Evolutionary conservation across 2,329 filamentous ascomycete species (phyloP), one percentile per base, ranked within the genome.

Genomic region (Talaromyces sp.): DNA sequence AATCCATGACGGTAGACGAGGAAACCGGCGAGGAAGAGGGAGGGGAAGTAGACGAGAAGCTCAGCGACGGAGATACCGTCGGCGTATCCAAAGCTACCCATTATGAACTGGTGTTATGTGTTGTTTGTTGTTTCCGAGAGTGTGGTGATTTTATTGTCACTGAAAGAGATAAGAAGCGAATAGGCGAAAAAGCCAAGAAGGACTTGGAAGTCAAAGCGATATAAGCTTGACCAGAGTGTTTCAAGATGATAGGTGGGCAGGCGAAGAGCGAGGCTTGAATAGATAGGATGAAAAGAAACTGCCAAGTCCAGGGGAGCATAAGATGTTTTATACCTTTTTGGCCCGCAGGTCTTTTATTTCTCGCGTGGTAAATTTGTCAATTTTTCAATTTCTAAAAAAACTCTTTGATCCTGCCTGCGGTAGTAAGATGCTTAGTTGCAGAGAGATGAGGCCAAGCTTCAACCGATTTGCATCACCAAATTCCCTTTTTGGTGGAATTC

Each of bases 1-100:
- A 75, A 65, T 27, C 75, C 75, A 62, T 76, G 75, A 16, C 66
- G 69, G 32, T 51, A 55, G 54, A 67, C 69, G 35, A 76, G 55
- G 49, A 63, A 65, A 7, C 58, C 27, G 1, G 71, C 60, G 2
- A 68, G 39, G 22, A 70, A 56, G 19, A 72, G 40, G 11, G 68
- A 61, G 4, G 74, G 74, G 16, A 69, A 49, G 54, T 71, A 76
- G 58, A 73, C 56, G 36, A 74, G 60, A 30, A 75, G 55, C 52
- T 73, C 64, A 36, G 70, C 50, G 33, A 73, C 66, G 14, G 64
- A 66, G 36, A 66, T 54, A 35, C 58, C 65, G 43, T 73, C 61
- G 35, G 68, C 65, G 47, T 74, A 74, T 22, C 53, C 57, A 55
- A 75, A 11, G 2, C 52, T 51, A 29, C 39, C 47, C 47, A 49